Percentiles rank a stretch among this genome's conserved stretches.
Conservation (phyloP, 805 yeast species). For the Yamadazyma paraphyllophila region DNA sequence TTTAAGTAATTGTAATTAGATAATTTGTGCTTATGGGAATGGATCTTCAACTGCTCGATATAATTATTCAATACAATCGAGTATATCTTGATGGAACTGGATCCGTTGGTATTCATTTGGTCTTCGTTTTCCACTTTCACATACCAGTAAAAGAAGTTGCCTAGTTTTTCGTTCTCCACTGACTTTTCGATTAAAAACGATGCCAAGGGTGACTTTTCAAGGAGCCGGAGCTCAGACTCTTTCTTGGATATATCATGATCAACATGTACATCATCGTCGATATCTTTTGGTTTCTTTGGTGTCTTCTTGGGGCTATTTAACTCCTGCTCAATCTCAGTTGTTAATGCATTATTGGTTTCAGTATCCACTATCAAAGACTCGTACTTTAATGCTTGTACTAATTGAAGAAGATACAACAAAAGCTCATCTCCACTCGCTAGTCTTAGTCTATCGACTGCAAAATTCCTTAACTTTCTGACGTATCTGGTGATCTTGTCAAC, state of each 20-base stretch:
- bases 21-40: slow-evolving; percentile 25
- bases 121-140: slow-evolving; percentile 85
- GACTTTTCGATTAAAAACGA: slow-evolving; percentile 75
- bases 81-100: slow-evolving; percentile 25
- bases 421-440: slow-evolving; percentile 79
- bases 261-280: slow-evolving; percentile 3
- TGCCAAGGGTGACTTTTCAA: slow-evolving; percentile 59
- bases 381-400: slow-evolving; percentile 87
- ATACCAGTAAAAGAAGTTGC: slow-evolving; percentile 89
- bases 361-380: slow-evolving; percentile 43
- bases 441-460: slow-evolving; percentile 82
- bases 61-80: slow-evolving; percentile 38
- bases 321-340: slow-evolving; percentile 3
- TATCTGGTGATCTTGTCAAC: slow-evolving; percentile 30
- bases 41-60: slow-evolving; percentile 33
- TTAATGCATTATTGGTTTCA: slow-evolving; percentile 7
- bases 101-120: slow-evolving; percentile 22
- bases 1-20: slow-evolving; percentile 40
- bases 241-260: slow-evolving; percentile 1
- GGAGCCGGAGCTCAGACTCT: slow-evolving; percentile 16
- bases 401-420: slow-evolving; percentile 77
- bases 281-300: slow-evolving; percentile 1
- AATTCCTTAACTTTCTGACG: slow-evolving; percentile 60
- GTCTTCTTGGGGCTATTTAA: neutral
- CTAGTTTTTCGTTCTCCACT: slow-evolving; percentile 59